Conservation (phyloP, 305 asterid species). For the Fraxinus albicans region DNA sequence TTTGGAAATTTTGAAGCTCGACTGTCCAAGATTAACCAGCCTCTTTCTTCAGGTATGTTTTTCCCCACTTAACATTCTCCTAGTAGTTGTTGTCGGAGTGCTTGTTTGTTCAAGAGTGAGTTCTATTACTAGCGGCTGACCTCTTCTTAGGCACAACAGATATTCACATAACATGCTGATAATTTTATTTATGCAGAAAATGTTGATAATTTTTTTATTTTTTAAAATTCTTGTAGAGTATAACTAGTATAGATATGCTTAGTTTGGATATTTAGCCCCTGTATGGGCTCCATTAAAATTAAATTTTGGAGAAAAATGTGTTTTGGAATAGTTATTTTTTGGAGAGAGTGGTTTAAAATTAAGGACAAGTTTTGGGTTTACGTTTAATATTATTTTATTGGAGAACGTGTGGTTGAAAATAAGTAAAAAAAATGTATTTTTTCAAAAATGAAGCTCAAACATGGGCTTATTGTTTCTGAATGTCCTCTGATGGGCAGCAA, state of each 20-base stretch:
- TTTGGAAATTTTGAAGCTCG: constrained; percentile 83
- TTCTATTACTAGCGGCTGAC: background rate
- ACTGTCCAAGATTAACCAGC: constrained; percentile 85
- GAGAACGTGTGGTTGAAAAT: background rate
- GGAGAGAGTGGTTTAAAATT: background rate
- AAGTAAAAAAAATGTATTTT: too few species aligned
- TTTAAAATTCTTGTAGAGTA: background rate
- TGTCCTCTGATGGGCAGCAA: background rate
- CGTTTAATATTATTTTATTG: background rate
- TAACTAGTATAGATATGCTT: background rate
- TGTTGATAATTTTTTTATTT: background rate
- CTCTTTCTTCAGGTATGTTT: constrained; percentile 92
- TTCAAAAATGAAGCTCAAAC: background rate
- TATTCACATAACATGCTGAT: background rate
- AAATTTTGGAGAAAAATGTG: background rate
- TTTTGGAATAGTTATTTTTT: background rate
- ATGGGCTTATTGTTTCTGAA: background rate
- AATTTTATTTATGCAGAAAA: background rate
- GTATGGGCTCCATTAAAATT: background rate
- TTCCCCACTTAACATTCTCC: constrained; percentile 1
- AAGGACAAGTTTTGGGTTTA: background rate
- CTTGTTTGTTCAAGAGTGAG: background rate
- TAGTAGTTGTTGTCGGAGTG: background rate
- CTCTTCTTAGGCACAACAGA: background rate
- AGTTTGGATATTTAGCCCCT: background rate